A percentile compares a stretch with the other conserved stretches of the same genome.
Conservation (phyloP, 1,284 basidiomycete genomes). For the Cutaneotrichosporon cavernicola region DNA sequence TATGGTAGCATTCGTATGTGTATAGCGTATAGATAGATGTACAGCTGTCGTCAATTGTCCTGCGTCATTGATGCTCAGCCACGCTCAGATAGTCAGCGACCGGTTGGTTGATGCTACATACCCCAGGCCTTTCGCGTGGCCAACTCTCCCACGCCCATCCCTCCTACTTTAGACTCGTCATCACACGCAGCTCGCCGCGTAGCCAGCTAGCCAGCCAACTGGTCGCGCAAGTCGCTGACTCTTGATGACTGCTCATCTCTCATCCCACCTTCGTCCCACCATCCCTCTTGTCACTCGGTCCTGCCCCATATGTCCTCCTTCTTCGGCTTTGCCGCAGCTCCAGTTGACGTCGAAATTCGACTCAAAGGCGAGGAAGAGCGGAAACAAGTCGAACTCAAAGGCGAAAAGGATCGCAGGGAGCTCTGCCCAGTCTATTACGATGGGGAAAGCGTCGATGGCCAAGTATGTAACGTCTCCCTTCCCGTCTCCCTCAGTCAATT, state of each 20-base stretch:
- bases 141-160: background rate
- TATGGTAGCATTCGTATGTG: too few species aligned
- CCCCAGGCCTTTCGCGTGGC: background rate
- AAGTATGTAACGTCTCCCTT: slow-evolving; percentile 60
- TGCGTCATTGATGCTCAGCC: too few species aligned
- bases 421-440: slow-evolving; percentile 94
- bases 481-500: too few species aligned
- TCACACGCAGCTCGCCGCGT: background rate
- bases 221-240: background rate
- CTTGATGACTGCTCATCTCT: background rate
- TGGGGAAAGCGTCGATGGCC: slow-evolving; percentile 82
- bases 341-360: slow-evolving; percentile 87
- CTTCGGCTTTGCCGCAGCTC: slow-evolving; percentile 74
- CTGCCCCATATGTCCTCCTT: slow-evolving; percentile 59
- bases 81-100: too few species aligned
- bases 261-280: background rate
- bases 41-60: too few species aligned
- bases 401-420: slow-evolving; percentile 73
- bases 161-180: background rate
- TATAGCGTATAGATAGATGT: too few species aligned
- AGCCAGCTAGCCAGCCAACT: background rate
- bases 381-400: slow-evolving; percentile 65
- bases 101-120: too few species aligned
- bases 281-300: background rate
- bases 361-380: slow-evolving; percentile 81